These are phyloP conservation scores for Rubroboletus satanas DNA, from an alignment of 768 basidiomycete species.

Conservation along the genomic window DNA sequence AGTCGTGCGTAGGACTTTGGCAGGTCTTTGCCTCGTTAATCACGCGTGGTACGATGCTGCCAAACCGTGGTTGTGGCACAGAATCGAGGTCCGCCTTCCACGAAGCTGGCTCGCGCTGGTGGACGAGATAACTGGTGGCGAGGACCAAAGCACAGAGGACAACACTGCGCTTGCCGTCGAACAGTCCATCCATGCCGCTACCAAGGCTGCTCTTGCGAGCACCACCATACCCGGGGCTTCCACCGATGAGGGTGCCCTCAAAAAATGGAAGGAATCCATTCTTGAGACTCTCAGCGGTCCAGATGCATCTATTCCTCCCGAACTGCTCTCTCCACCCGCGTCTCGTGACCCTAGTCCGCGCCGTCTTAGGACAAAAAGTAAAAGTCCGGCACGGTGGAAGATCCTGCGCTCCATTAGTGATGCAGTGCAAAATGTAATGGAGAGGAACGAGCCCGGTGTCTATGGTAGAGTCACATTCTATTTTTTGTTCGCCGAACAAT, in stretches of 20 bases:
- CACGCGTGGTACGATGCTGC: constrained; percentile 77
- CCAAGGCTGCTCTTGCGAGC: constrained; percentile 56
- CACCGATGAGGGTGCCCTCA: constrained; percentile 39
- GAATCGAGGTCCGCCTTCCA: constrained; percentile 78
- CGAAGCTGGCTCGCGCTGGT: constrained; percentile 81
- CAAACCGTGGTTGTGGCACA: constrained; percentile 86
- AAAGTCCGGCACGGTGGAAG: constrained; percentile 82
- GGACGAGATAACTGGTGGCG: constrained; percentile 73
- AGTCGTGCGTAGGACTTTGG: constrained; percentile 58
- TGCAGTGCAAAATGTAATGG: constrained; percentile 69
- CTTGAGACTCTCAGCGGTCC: constrained; percentile 57
- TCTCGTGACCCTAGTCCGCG: constrained; percentile 83
- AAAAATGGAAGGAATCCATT: constrained; percentile 57
- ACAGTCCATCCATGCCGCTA: constrained; percentile 62
- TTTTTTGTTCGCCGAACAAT: constrained; percentile 1
- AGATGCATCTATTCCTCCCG: constrained; percentile 67
- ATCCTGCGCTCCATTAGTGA: constrained; percentile 75
- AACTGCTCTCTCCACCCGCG: constrained; percentile 72
- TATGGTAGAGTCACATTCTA: constrained; percentile 50
- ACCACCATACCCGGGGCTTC: constrained; percentile 33
- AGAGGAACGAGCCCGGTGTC: constrained; percentile 58
- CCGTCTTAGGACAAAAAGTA: constrained; percentile 69
- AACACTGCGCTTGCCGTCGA: constrained; percentile 62
- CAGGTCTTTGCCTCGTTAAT: constrained; percentile 72
- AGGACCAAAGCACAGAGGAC: constrained; percentile 46